Conservation (phyloP, 2,329 filamentous ascomycete species). For the Proliferodiscus dingleyae region DNA sequence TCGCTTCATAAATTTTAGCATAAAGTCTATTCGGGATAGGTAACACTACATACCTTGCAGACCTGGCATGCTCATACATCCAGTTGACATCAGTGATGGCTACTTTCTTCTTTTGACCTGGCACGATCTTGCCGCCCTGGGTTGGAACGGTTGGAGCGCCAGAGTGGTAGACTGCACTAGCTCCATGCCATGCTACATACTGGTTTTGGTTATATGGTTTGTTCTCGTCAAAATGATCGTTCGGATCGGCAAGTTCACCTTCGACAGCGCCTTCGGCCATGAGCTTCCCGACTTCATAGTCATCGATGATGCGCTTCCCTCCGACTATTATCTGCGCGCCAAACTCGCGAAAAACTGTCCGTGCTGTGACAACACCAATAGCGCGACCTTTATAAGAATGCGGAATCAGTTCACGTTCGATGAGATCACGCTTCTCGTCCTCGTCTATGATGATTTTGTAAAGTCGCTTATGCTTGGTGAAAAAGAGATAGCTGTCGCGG, state of each 20-base stretch:
- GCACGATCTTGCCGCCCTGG: conserved; percentile 65
- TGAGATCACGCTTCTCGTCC: conserved; percentile 94
- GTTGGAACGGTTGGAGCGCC: conserved; percentile 71
- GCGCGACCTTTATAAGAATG: conserved; percentile 98
- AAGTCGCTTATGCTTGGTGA: conserved; percentile 93
- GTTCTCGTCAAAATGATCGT: conserved; percentile 72
- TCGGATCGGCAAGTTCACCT: conserved; percentile 86
- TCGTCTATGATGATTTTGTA: conserved; percentile 98
- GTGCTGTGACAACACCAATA: conserved; percentile 93
- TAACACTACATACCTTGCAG: conserved; percentile 65
- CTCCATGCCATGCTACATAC: conserved; percentile 97
- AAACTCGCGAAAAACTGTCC: conserved; percentile 96
- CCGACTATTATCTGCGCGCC: conserved; percentile 91
- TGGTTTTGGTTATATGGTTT: conserved; percentile 98
- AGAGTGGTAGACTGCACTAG: conserved; percentile 91
- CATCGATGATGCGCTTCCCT: conserved; percentile 78
- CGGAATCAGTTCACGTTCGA: conserved; percentile 90
- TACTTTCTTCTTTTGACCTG: conserved; percentile 78
- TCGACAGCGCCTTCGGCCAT: conserved; percentile 75
- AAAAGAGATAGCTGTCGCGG: conserved; percentile 96
- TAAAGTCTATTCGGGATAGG: background rate
- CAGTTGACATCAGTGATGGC: conserved; percentile 92
- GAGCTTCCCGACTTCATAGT: conserved; percentile 77
- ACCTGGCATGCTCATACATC: conserved; percentile 91
- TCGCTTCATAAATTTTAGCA: conserved; percentile 47